Conservation (phyloP, 495 filamentous ascomycete genomes). For the Diplogelasinospora grovesii region DNA sequence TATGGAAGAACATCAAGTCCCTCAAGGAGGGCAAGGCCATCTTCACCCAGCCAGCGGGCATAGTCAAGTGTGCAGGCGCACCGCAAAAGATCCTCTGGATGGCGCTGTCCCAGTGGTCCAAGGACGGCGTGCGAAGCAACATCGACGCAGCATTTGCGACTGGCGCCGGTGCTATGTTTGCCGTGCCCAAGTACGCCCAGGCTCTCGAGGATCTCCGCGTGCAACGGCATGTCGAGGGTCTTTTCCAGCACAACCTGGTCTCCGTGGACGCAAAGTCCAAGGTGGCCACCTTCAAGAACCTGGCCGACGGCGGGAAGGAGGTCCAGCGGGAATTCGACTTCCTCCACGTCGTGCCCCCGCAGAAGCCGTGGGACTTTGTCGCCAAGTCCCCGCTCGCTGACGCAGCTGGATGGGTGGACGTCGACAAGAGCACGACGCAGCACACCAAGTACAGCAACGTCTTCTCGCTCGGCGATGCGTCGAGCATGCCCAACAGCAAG, state of each 20-base stretch:
- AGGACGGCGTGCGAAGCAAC: constrained; percentile 45
- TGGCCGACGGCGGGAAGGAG: constrained; percentile 39
- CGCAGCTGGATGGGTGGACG: constrained; percentile 57
- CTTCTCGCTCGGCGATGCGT: constrained; percentile 62
- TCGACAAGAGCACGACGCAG: constrained; percentile 52
- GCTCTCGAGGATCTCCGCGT: constrained; percentile 54
- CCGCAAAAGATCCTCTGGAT: constrained; percentile 70
- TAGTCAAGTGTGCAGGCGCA: constrained; percentile 63
- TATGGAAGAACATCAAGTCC: constrained; percentile 47
- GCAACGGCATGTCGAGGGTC: constrained; percentile 56
- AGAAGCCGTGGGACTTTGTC: constrained; percentile 53
- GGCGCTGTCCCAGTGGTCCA: constrained; percentile 58
- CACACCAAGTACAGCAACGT: constrained; percentile 59
- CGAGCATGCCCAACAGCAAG: constrained; percentile 61
- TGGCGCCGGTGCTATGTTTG: constrained; percentile 59
- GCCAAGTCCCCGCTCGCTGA: constrained; percentile 53
- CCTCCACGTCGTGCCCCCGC: constrained; percentile 56
- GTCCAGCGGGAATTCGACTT: constrained; percentile 52
- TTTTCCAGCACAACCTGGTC: constrained; percentile 63
- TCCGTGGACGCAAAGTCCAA: constrained; percentile 49
- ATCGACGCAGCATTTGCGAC: constrained; percentile 61
- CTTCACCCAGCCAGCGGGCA: constrained; percentile 61
- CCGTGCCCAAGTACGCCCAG: constrained; percentile 61
- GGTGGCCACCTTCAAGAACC: constrained; percentile 50
- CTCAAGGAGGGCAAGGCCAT: constrained; percentile 54